A percentile compares a stretch with the other conserved stretches of the same genome.
These are phyloP conservation scores for Whalleya microplaca DNA, from an alignment of 2,329 filamentous ascomycete species.

Conservation along the genomic window DNA sequence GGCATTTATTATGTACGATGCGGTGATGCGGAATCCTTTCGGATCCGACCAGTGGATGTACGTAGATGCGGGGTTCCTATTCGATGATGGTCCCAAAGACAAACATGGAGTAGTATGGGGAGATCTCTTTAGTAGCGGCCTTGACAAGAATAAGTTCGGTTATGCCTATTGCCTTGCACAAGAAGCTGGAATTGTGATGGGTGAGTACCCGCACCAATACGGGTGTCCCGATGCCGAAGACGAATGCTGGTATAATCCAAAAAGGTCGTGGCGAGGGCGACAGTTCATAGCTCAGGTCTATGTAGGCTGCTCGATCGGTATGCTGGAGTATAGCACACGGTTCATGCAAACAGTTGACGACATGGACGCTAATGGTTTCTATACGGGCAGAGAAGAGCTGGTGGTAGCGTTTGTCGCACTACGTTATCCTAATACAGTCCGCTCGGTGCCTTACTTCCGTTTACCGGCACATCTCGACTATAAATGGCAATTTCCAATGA, in stretches of 20 bases:
- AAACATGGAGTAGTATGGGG: constrained; percentile 17
- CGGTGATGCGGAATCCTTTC: constrained; percentile 25
- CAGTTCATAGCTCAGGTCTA: constrained; percentile 25
- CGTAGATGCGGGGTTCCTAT: constrained; percentile 26
- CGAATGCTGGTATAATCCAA: constrained; percentile 19
- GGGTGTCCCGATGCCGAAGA: constrained; percentile 13
- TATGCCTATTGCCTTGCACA: constrained; percentile 16
- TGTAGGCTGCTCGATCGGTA: constrained; percentile 23
- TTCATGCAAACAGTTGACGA: constrained; percentile 29
- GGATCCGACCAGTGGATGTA: constrained; percentile 24
- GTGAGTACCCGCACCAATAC: constrained; percentile 22
- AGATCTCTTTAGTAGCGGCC: constrained; percentile 15
- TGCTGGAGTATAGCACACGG: constrained; percentile 24
- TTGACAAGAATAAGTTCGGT: constrained; percentile 20
- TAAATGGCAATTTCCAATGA: constrained; percentile 23
- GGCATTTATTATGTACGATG: constrained; percentile 28
- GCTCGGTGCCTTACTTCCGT: constrained; percentile 24
- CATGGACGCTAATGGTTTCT: constrained; percentile 24
- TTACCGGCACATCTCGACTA: constrained; percentile 17
- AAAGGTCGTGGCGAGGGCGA: constrained; percentile 14
- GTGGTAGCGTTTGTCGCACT: constrained; percentile 21
- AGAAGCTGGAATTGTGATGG: constrained; percentile 25
- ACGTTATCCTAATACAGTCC: constrained; percentile 23
- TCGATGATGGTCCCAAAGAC: constrained; percentile 24
- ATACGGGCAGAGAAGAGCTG: constrained; percentile 25